Conservation (phyloP, 2,329 filamentous ascomycete genomes). For the Xylariaceae sp. region DNA sequence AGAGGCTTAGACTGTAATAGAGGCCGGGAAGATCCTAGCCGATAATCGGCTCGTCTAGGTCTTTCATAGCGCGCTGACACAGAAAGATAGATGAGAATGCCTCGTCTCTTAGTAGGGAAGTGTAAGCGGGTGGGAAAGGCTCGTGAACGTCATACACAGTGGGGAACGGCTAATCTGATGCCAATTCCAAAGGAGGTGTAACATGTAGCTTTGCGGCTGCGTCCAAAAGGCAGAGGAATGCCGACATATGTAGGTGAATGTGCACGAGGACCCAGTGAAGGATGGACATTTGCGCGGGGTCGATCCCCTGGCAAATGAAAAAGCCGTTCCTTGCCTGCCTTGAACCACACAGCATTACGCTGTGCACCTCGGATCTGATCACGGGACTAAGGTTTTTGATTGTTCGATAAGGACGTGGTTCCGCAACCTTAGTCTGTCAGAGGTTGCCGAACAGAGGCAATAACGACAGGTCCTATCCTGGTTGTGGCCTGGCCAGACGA, state of each 20-base stretch:
- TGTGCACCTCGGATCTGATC: conserved; percentile 1
- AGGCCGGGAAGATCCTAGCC: no score
- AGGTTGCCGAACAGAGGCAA: background rate
- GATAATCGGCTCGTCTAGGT: no score
- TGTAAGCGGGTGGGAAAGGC: background rate
- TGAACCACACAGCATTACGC: background rate
- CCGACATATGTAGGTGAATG: background rate
- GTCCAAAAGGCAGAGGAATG: background rate
- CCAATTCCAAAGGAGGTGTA: background rate
- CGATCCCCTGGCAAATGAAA: background rate
- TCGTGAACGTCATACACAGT: conserved; percentile 15
- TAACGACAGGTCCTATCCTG: no score
- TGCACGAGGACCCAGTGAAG: background rate
- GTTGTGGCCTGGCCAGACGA: background rate
- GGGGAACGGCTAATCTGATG: background rate
- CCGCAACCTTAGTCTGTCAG: background rate
- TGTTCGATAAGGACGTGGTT: background rate
- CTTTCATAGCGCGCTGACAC: background rate
- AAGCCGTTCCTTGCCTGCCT: background rate
- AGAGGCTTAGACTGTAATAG: no score
- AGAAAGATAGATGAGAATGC: background rate
- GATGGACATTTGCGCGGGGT: background rate
- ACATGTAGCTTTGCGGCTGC: background rate
- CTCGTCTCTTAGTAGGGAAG: no score
- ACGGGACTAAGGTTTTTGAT: background rate